Evolutionary conservation across 2,329 filamentous ascomycete genomes (phyloP).

Genomic region (Verticillium nonalfalfae): DNA sequence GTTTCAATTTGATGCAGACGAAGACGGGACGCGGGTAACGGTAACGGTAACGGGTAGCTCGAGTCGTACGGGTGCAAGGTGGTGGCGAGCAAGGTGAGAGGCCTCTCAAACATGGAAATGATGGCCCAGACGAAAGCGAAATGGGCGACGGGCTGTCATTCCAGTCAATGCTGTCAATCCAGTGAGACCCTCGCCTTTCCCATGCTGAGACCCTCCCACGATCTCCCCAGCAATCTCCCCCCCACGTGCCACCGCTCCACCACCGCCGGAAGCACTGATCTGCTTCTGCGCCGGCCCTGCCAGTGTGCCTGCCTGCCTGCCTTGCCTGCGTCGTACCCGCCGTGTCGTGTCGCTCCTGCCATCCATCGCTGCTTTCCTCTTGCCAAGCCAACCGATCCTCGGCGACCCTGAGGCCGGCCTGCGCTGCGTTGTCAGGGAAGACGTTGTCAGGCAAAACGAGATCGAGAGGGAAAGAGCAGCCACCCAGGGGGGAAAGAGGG

Average conservation of each 20-base stretch:
- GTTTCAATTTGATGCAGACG: too few relatives aligned
- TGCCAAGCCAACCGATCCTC: background rate
- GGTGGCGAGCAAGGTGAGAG: too few relatives aligned
- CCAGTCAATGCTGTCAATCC: background rate
- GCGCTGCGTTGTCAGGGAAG: background rate
- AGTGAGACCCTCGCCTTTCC: background rate
- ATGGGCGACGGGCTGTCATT: background rate
- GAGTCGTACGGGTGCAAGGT: too few relatives aligned
- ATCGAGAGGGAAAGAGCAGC: background rate
- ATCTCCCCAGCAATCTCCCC: background rate
- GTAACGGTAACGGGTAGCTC: too few relatives aligned
- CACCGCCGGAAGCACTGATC: background rate
- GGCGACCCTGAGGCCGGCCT: background rate
- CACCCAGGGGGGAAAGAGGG: background rate
- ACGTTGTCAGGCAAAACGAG: background rate
- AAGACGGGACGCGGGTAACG: too few relatives aligned
- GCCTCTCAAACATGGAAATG: background rate
- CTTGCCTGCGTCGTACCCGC: too few relatives aligned
- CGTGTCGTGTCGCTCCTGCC: too few relatives aligned
- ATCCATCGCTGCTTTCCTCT: background rate
- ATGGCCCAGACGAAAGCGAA: background rate
- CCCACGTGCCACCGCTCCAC: background rate
- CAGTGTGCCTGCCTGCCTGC: too few relatives aligned
- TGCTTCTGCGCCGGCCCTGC: background rate
- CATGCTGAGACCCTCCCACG: background rate